Base-by-base conservation (phyloP, 78 protist species). In the Dictyostelium purpureum region DNA sequence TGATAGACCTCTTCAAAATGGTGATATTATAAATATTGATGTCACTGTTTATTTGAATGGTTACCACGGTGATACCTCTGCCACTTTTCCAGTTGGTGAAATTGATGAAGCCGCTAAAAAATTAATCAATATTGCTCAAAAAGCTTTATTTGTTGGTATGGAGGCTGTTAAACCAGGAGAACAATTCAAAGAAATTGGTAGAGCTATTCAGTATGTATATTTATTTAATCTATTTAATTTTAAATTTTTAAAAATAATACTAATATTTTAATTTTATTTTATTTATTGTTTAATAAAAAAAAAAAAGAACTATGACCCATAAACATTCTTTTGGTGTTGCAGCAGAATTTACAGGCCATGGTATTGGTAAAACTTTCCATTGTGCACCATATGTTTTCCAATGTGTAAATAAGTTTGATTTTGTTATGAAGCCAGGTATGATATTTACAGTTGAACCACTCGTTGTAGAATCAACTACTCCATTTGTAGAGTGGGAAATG, bases 1-100 rank as follows among this genome's bases (percentile, higher is more conserved):
- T 45, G 18, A 19, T 10, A 33, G 88, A 26, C 94, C 90, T n/a
- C 76, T 98, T 47, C 21, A 81, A 33, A 96, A 97, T 3, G 99
- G 99, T 18, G 97, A 97, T 78, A 96, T 99, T 5, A 87, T 98
- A n/a, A 98, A 98, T 59, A 37, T 98, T 66, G 99, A 99, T 81
- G 77, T 99, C 21, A 79, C 99, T 0, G 66, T 89, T 14, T 99
- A 85, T 95, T 49, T 75, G 26, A 54, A 94, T 28, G 99, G 99
- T 7, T 79, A 74, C 74, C 99, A 99, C 77, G 98, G 98, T 26
- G 99, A 99, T 63, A 69, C 96, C 45, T 94, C 90, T 51, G 98
- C 97, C 67, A 99, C 99, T 14, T 94, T 90, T 73, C 65, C 71
- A 40, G 97, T 98, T 4, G 99, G 99, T 24, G 40, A 93, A 42